These are phyloP conservation scores for Rhodamnia rubescens DNA, from an alignment of 345 rosid species.

Conservation along the genomic window DNA sequence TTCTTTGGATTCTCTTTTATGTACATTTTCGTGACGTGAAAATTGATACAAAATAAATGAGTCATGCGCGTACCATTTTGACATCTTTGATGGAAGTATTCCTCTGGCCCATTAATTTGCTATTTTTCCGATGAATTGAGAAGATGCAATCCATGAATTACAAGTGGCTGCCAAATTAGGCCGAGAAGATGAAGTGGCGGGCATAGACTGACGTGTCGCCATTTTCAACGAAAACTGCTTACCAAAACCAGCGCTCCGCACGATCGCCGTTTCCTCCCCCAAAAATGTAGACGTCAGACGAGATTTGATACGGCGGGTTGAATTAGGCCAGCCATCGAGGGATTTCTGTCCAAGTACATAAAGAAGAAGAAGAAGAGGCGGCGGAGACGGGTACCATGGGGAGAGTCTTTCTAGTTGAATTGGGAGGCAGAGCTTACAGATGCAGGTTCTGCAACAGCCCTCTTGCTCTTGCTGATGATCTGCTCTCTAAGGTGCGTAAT, in stretches of 20 bases:
- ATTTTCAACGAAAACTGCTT: neutral
- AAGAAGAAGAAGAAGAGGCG: neutral
- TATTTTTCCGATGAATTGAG: neutral
- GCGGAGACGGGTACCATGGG: constrained; percentile 13
- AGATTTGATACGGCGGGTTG: neutral
- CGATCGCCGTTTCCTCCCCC: neutral
- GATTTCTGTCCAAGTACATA: neutral
- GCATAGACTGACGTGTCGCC: neutral
- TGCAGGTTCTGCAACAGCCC: constrained; percentile 28
- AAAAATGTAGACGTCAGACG: neutral
- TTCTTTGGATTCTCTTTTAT: no score
- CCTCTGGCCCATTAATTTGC: neutral
- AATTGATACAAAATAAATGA: neutral
- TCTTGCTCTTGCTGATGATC: constrained; percentile 28
- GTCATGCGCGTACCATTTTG: neutral
- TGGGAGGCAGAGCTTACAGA: constrained; percentile 13
- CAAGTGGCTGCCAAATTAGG: neutral
- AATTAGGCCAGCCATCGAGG: neutral
- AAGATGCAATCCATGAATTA: neutral
- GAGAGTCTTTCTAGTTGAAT: constrained; percentile 21
- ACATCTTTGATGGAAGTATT: neutral
- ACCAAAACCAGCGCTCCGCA: neutral
- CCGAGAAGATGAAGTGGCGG: neutral
- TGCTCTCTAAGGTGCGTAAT: constrained; percentile 19
- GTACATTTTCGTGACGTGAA: neutral